Percentiles rank a stretch among this genome's conserved stretches.
phyloP scores from a whole-genome alignment of 2,329 filamentous ascomycete genomes.

The Fusarium buharicum region DNA sequence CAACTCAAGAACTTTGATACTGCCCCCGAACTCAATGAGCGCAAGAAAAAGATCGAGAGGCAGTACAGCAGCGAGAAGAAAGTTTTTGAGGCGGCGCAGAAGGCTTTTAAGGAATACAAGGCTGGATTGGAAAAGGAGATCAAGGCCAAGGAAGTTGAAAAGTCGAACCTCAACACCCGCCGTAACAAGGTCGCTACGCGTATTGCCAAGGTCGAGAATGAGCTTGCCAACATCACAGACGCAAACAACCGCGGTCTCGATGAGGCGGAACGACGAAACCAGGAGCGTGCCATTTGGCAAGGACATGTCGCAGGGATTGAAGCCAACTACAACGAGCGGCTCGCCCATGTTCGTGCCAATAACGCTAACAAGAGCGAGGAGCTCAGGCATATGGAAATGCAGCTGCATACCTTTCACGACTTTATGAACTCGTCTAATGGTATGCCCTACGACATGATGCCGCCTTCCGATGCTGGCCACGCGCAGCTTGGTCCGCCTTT shows the following conservation, averaged over 20 bases:
- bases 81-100: slow-evolving; percentile 68
- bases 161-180: slow-evolving; percentile 71
- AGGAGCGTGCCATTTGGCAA: slow-evolving; percentile 61
- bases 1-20: slow-evolving; percentile 70
- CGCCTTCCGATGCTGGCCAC: slow-evolving; percentile 36
- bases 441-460: slow-evolving; percentile 47
- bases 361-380: slow-evolving; percentile 49
- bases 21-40: slow-evolving; percentile 70
- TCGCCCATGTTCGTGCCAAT: slow-evolving; percentile 52
- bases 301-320: slow-evolving; percentile 59
- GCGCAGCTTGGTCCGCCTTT: slow-evolving; percentile 44
- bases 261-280: slow-evolving; percentile 69
- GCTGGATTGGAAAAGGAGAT: slow-evolving; percentile 70
- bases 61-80: slow-evolving; percentile 65
- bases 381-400: slow-evolving; percentile 47
- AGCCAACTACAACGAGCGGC: slow-evolving; percentile 57
- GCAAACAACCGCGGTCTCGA: slow-evolving; percentile 73
- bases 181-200: slow-evolving; percentile 77
- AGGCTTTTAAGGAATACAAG: slow-evolving; percentile 68
- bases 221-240: slow-evolving; percentile 75
- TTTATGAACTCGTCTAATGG: slow-evolving; percentile 49
- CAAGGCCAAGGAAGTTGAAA: slow-evolving; percentile 71
- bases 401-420: slow-evolving; percentile 49
- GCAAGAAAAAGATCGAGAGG: slow-evolving; percentile 65
- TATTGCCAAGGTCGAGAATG: slow-evolving; percentile 77